Conservation (phyloP, 805 yeast genomes). For the Candida peoriensis region DNA sequence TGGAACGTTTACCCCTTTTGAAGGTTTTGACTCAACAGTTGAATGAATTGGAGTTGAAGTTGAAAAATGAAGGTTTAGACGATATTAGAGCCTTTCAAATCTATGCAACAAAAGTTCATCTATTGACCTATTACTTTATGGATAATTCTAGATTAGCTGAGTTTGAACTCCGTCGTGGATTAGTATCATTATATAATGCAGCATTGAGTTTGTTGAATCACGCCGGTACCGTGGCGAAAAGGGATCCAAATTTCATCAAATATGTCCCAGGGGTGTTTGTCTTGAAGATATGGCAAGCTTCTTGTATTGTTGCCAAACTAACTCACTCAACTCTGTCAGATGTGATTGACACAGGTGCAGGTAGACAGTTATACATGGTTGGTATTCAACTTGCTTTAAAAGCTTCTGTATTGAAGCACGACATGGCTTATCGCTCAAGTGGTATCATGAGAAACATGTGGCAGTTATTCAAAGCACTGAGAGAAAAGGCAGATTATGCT, state of each 20-base stretch:
- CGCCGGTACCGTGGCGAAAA: slow-evolving; percentile 53
- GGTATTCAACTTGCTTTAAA: slow-evolving; percentile 67
- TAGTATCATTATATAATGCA: slow-evolving; percentile 75
- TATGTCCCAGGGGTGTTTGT: slow-evolving; percentile 83
- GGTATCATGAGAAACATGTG: slow-evolving; percentile 94
- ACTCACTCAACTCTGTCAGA: slow-evolving; percentile 68
- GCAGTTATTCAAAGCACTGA: slow-evolving; percentile 73
- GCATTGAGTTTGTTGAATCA: slow-evolving; percentile 68
- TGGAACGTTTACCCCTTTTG: slow-evolving; percentile 71
- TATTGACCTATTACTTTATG: slow-evolving; percentile 75
- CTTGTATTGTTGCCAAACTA: slow-evolving; percentile 75
- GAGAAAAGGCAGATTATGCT: slow-evolving; percentile 38
- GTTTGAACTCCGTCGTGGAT: slow-evolving; percentile 66
- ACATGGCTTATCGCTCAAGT: slow-evolving; percentile 86
- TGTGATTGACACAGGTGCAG: slow-evolving; percentile 64
- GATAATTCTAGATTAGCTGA: slow-evolving; percentile 39
- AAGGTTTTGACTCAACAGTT: slow-evolving; percentile 66
- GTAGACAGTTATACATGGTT: slow-evolving; percentile 60
- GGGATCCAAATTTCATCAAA: slow-evolving; percentile 58
- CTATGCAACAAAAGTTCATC: slow-evolving; percentile 72
- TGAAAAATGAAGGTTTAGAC: slow-evolving; percentile 48
- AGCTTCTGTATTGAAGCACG: slow-evolving; percentile 86
- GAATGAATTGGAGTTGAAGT: slow-evolving; percentile 66
- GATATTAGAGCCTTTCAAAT: slow-evolving; percentile 66
- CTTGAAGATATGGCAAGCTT: slow-evolving; percentile 85